Percentiles rank a stretch among this genome's conserved stretches.
Conservation (phyloP, 2,329 filamentous ascomycete species). For the Clonostachys chloroleuca region DNA sequence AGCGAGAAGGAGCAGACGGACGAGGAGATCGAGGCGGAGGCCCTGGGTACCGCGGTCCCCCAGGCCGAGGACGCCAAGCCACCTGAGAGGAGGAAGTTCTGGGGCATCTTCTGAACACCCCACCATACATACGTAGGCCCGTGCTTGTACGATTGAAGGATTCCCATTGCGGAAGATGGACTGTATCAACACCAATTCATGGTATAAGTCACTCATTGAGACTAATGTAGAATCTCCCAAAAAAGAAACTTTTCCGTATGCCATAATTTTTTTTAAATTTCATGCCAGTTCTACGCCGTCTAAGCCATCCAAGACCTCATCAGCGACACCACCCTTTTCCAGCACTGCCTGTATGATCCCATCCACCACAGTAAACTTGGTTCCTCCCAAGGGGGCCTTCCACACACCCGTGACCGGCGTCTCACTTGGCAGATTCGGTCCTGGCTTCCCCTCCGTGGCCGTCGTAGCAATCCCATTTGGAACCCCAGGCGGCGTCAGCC, state of each 20-base stretch:
- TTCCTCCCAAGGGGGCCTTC: constrained; percentile 79
- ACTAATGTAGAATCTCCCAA: too few species aligned
- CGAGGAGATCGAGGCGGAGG: constrained; percentile 26
- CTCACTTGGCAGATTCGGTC: constrained; percentile 37
- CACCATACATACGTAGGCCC: constrained; percentile 2
- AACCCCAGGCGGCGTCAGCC: constrained; percentile 64
- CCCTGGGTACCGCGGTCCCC: constrained; percentile 26
- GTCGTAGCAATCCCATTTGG: constrained; percentile 59
- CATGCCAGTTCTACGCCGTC: constrained; percentile 68
- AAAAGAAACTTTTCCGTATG: too few species aligned
- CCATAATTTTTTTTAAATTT: not conserved
- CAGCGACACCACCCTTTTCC: constrained; percentile 73
- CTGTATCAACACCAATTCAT: too few species aligned
- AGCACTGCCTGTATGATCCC: constrained; percentile 74
- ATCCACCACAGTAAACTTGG: constrained; percentile 69
- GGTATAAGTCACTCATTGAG: too few species aligned
- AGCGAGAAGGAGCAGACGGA: constrained; percentile 24
- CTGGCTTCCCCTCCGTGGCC: constrained; percentile 28
- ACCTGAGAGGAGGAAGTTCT: constrained; percentile 56
- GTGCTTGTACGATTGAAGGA: not conserved
- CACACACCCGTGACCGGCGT: constrained; percentile 69
- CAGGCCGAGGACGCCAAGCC: constrained; percentile 17
- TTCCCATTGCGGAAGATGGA: too few species aligned
- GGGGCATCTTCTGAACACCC: constrained; percentile 68
- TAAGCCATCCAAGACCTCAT: constrained; percentile 80